Evolutionary conservation across 805 yeast genomes (phyloP).

Genomic region (Cyberlindnera suaveolens): DNA sequence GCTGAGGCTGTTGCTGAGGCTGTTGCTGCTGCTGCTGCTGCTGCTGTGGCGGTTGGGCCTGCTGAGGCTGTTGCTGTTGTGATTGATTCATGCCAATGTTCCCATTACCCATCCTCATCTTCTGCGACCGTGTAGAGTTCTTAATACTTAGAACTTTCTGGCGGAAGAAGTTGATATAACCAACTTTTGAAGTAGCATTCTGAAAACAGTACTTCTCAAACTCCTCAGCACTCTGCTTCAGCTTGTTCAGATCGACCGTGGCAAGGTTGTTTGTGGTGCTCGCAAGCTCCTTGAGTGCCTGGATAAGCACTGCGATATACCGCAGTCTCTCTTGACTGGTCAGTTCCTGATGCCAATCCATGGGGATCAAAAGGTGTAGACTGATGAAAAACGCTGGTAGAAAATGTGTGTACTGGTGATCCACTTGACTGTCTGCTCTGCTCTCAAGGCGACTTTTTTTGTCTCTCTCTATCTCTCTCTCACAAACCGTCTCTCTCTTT

Average conservation of each 20-base stretch:
- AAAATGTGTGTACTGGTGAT: too few relatives aligned
- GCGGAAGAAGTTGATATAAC: conserved; percentile 44
- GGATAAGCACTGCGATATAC: conserved; percentile 18
- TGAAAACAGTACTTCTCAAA: conserved; percentile 62
- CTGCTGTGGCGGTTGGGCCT: conserved; percentile 1
- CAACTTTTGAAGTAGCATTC: conserved; percentile 50
- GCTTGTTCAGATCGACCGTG: conserved; percentile 31
- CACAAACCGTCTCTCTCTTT: too few relatives aligned
- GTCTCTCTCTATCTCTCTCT: neutral
- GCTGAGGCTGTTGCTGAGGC: conserved; percentile 20
- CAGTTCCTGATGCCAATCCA: conserved; percentile 25
- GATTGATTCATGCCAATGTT: conserved; percentile 2
- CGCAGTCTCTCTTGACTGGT: conserved; percentile 19
- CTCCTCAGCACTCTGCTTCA: conserved; percentile 57
- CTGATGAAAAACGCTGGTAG: too few relatives aligned
- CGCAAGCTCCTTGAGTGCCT: conserved; percentile 20
- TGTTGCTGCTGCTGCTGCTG: conserved; percentile 15
- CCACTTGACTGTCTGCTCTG: too few relatives aligned
- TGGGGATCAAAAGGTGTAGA: conserved; percentile 1
- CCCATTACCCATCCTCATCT: conserved; percentile 30
- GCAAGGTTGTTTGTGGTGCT: conserved; percentile 11
- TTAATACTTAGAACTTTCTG: conserved; percentile 23
- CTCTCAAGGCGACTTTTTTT: too few relatives aligned
- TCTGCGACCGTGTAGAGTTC: conserved; percentile 17
- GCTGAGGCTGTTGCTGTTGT: conserved; percentile 4